Conservation (phyloP, 169 alveolate species). For the Toxoplasma gondii region DNA sequence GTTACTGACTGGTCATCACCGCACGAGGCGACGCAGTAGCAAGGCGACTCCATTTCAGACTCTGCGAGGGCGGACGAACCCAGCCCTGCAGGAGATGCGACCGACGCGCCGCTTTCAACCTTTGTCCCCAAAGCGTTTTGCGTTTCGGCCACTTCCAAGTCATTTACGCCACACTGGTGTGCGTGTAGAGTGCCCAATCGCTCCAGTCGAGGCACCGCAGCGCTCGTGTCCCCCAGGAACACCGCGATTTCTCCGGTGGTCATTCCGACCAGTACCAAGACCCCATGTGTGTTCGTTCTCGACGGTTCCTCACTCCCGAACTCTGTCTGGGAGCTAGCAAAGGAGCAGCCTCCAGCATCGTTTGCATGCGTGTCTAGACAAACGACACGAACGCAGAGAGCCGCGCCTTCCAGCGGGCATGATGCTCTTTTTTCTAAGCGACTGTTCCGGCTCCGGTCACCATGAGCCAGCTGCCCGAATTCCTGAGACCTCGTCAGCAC, state of each 20-base stretch:
- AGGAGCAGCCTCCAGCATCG: background rate
- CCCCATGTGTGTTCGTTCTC: background rate
- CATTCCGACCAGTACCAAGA: background rate
- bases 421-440: background rate
- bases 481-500: background rate
- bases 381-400: slow-evolving; percentile 9
- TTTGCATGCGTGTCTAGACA: background rate
- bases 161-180: slow-evolving; percentile 36
- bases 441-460: background rate
- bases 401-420: background rate
- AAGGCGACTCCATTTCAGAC: background rate
- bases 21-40: slow-evolving; percentile 29
- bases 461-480: background rate
- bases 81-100: no score
- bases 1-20: slow-evolving; percentile 34
- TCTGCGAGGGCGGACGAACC: background rate
- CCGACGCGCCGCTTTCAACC: no score
- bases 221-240: background rate
- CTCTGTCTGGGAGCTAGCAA: background rate
- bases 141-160: background rate
- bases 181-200: background rate
- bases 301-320: background rate
- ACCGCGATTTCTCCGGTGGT: slow-evolving; percentile 3
- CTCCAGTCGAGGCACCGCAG: background rate
- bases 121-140: no score